A percentile compares a stretch with the other conserved stretches of the same genome.
These are phyloP conservation scores for Gilbertella persicaria DNA, from an alignment of 371 early-diverging fungal genomes.

Conservation along the genomic window DNA sequence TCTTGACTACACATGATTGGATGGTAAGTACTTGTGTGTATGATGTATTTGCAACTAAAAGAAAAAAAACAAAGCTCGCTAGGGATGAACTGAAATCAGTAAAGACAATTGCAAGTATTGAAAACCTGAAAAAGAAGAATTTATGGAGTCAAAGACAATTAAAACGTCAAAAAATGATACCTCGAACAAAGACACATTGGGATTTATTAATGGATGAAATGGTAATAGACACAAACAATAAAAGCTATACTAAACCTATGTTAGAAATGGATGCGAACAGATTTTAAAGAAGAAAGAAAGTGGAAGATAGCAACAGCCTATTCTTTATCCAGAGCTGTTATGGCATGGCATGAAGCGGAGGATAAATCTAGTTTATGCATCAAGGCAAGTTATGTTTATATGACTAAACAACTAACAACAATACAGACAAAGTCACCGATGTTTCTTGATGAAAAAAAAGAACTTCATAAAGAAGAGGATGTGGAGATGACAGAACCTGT, in stretches of 20 bases:
- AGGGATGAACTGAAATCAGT: conserved; percentile 82
- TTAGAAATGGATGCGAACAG: conserved; percentile 82
- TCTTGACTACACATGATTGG: conserved; percentile 81
- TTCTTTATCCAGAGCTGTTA: conserved; percentile 68
- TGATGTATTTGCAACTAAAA: not conserved
- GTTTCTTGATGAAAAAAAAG: conserved; percentile 23
- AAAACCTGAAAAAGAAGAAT: conserved; percentile 74
- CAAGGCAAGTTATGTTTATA: conserved; percentile 46
- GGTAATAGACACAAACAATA: no score
- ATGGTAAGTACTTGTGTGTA: conserved; percentile 44
- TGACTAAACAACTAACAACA: conserved; percentile 21
- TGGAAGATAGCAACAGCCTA: conserved; percentile 83
- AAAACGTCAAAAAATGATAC: conserved; percentile 68
- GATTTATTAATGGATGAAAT: conserved; percentile 87
- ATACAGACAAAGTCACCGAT: not conserved
- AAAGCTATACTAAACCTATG: no score
- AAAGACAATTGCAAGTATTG: conserved; percentile 75
- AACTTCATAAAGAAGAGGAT: conserved; percentile 20
- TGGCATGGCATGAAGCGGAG: conserved; percentile 78
- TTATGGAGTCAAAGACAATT: conserved; percentile 85
- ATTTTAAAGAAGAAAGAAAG: conserved; percentile 85
- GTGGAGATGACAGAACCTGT: not conserved
- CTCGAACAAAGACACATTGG: conserved; percentile 85
- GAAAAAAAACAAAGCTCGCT: conserved; percentile 54
- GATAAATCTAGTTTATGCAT: conserved; percentile 76